Evolutionary conservation across 108 stramenopile genomes (phyloP), one percentile per base, ranked within the genome.

Genomic region (Aurantiochytrium sp.): DNA sequence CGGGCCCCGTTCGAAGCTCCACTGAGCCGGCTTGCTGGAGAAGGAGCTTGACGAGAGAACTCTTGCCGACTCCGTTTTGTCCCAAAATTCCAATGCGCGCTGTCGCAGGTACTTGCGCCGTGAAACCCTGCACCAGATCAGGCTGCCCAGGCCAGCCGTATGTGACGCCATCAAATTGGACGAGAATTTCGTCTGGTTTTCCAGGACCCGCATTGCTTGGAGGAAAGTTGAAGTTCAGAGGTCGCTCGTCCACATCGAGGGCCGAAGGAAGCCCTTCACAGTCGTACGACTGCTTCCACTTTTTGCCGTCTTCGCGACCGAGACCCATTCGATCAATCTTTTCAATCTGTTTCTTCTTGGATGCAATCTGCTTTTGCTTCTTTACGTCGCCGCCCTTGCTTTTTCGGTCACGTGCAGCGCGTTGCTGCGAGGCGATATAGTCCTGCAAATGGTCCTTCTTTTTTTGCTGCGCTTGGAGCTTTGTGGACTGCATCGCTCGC

Each of bases 1-100:
- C 42, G 25, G 64, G 64, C 42, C 64, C 64, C 10, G 21, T 69
- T 6, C 64, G 64, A 14, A 69, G 25, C 5, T 69, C 35, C 42
- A 69, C 64, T 0, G 64, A 69, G 21, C 64, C 64, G 25, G 64
- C 21, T 1, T 69, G 64, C 51, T 83, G 49, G 1, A 76, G n/a
- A 72, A 97, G 93, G 8, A 98, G 92, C 89, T 97, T 96, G 45
- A 98, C 91, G 29, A 97, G 89, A 0, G 96, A 97, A 29, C 90
- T 93, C 90, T 97, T 98, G 58, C 99, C 99, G 19, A 96, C 95
- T 12, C 99, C 99, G 89, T 99, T 99, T 16, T 97, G 97, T 8
- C 98, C 98, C 12, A 98, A 95, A 72, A 98, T 91, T 89, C 96
- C 97, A 72, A 99, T 94, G 19, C 99, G 95, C 60, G 95, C 76